Conservation (phyloP, 202 grass and related monocot species). For the Digitaria exilis region DNA sequence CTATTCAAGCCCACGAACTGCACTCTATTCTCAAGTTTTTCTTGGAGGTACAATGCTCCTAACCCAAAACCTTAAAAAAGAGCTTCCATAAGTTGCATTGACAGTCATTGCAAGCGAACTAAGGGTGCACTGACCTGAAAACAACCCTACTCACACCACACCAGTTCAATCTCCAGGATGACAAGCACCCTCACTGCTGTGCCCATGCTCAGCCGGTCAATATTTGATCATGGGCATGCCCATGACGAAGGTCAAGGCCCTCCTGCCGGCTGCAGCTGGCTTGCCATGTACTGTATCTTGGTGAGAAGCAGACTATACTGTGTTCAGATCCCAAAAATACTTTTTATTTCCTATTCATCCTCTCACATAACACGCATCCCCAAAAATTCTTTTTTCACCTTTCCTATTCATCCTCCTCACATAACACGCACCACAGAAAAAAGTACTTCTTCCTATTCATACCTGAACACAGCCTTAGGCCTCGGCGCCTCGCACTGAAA, state of each 20-base stretch:
- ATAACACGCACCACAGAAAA: too few species aligned
- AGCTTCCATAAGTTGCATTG: slow-evolving; percentile 54
- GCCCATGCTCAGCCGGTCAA: slow-evolving; percentile 39
- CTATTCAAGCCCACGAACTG: slow-evolving; percentile 62
- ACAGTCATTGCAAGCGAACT: not conserved
- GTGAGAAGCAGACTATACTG: too few species aligned
- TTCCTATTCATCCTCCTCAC: too few species aligned
- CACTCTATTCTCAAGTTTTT: slow-evolving; percentile 58
- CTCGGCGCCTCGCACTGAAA: not conserved
- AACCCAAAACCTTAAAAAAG: slow-evolving; percentile 63
- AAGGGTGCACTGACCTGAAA: slow-evolving; percentile 51
- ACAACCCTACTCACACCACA: slow-evolving; percentile 58
- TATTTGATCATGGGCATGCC: slow-evolving; percentile 55
- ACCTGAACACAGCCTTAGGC: too few species aligned
- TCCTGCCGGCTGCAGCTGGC: not conserved
- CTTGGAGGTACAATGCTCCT: slow-evolving; percentile 29
- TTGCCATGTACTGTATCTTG: slow-evolving; percentile 9
- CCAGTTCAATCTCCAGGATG: slow-evolving; percentile 48
- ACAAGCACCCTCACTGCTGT: slow-evolving; percentile 21
- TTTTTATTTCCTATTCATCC: too few species aligned
- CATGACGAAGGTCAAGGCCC: not conserved
- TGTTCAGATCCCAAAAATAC: too few species aligned
- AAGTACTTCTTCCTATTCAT: too few species aligned
- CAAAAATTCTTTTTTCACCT: too few species aligned
- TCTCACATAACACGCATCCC: too few species aligned